phyloP scores from a whole-genome alignment of 202 grass and related monocot genomes.

The Cymbopogon flexuosus region DNA sequence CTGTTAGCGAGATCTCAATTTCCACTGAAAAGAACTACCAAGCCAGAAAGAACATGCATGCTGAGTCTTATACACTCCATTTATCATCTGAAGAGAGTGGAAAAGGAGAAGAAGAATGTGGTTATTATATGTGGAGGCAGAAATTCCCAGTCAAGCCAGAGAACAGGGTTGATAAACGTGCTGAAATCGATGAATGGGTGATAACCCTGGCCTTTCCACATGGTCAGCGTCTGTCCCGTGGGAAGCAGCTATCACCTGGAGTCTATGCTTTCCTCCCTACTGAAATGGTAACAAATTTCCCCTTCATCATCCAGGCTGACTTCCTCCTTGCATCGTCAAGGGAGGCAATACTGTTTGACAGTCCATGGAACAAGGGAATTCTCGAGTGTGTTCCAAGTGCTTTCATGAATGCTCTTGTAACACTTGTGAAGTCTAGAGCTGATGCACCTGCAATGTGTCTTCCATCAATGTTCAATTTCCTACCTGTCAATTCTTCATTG shows the following conservation, averaged over 20 bases:
- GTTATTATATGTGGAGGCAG: constrained; percentile 76
- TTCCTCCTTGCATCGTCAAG: constrained; percentile 65
- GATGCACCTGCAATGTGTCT: constrained; percentile 33
- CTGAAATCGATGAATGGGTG: constrained; percentile 62
- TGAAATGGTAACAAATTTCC: constrained; percentile 67
- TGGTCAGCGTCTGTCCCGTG: constrained; percentile 41
- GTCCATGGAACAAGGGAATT: constrained; percentile 72
- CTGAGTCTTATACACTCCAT: constrained; percentile 52
- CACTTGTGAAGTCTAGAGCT: constrained; percentile 39
- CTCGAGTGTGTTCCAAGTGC: constrained; percentile 54
- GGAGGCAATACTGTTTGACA: constrained; percentile 55
- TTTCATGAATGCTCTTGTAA: constrained; percentile 51
- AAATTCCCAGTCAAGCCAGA: constrained; percentile 51
- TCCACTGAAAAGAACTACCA: too few species aligned
- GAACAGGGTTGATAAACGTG: constrained; percentile 42
- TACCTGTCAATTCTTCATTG: constrained; percentile 36
- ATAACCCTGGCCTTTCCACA: constrained; percentile 62
- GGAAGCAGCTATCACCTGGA: constrained; percentile 21
- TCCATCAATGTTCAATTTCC: constrained; percentile 45
- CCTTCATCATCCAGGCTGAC: constrained; percentile 75
- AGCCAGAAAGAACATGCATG: constrained; percentile 44
- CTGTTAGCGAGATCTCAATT: not conserved
- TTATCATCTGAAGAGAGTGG: constrained; percentile 41
- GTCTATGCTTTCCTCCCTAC: constrained; percentile 77
- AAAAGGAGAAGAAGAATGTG: constrained; percentile 40